Evolutionary conservation across 1,284 basidiomycete species (phyloP), one percentile per base, ranked within the genome.

Genomic region (Cerrena zonata): DNA sequence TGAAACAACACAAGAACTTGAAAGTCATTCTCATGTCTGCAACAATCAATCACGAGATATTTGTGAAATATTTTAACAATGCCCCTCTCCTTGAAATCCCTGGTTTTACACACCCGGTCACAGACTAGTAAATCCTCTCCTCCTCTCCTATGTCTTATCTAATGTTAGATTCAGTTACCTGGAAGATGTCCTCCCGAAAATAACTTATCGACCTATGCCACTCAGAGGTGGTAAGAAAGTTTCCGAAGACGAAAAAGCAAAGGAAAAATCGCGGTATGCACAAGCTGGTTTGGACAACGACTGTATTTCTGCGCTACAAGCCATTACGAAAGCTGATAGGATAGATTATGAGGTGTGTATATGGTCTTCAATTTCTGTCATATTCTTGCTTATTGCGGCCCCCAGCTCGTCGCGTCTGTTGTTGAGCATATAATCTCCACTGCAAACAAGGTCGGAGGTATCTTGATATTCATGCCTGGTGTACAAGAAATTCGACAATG

Each of bases 11-110:
- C 60, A 70, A 73, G 36, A 78, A 67, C 5, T 78, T 97, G 62
- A 94, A 90, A 65, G 79, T 94, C n/a, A 68, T 93, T 25, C 76
- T 91, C 51, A 89, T 90, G 87, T 87, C 84, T 47, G 92, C 92
- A 1, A 94, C 92, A 0, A 93, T 94, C 68, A 93, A 94, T 60
- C 87, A 93, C 55, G 77, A 90, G 58, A 82, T 79, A 21, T 95
- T 95, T 59, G 69, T 82, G 45, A 75, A 80, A 51, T 95, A 95
- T 67, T 95, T 93, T 63, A 68, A 80, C 52, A 78, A 80, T 22
- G 91, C 91, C 2, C 91, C 92, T 1, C 76, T 89, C 48, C 73
- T 96, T 50, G 81, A 77, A 19, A 96, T 97, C 30, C 90, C 91
- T 2, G 94, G 94, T 0, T 82, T 84, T 59, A 81, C 89, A 0